These are phyloP conservation scores for Vitis hybrid DNA, from an alignment of 177 flowering plant genomes.

Conservation along the genomic window DNA sequence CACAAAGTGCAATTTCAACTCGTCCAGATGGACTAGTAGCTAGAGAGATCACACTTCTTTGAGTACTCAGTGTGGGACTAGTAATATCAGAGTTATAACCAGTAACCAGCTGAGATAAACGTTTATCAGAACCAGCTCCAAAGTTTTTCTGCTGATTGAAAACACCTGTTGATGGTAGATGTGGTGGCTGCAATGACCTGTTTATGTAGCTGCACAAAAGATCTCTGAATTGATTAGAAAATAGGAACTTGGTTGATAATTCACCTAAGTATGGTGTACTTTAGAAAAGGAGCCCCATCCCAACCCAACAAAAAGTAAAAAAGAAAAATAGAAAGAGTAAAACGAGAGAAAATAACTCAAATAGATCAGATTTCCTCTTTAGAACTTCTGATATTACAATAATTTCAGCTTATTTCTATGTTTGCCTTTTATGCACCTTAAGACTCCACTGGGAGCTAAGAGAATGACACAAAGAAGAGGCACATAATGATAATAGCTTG, in stretches of 20 bases:
- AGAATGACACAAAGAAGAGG: no score
- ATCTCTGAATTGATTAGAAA: not conserved
- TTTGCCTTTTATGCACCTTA: no score
- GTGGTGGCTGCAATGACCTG: conserved; percentile 27
- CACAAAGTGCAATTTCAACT: conserved; percentile 28
- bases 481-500: no score
- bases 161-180: conserved; percentile 17
- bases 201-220: conserved; percentile 53
- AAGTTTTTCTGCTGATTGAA: conserved; percentile 30
- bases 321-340: no score
- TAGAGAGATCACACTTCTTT: conserved; percentile 21
- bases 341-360: no score
- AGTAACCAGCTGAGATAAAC: conserved; percentile 17
- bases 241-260: not conserved
- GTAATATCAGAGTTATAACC: conserved; percentile 26
- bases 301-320: no score
- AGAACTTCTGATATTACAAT: no score
- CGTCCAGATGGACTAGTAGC: conserved; percentile 28
- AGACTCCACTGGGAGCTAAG: no score
- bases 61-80: conserved; percentile 21
- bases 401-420: no score
- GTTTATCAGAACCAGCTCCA: conserved; percentile 26
- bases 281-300: no score
- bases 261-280: no score
- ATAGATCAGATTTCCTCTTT: no score